These are phyloP conservation scores for Halophytophthora batemanensis DNA, from an alignment of 352 stramenopile species.

Conservation along the genomic window DNA sequence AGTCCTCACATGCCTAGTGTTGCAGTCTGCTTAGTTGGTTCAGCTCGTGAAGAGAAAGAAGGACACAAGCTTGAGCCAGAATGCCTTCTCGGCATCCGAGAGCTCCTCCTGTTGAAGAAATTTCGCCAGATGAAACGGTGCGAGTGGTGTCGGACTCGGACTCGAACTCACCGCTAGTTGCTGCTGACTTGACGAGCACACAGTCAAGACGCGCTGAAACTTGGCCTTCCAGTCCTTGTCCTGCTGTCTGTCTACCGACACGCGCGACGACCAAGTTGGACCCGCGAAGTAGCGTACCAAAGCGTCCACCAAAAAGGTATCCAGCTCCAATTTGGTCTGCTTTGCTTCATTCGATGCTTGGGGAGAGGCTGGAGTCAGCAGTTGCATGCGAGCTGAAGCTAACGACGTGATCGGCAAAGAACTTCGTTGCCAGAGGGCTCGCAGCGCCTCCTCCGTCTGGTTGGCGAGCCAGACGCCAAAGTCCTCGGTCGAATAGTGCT, in stretches of 20 bases:
- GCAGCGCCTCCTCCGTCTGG: conserved; percentile 41
- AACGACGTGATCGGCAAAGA: conserved; percentile 30
- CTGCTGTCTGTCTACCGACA: conserved; percentile 5
- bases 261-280: conserved; percentile 11
- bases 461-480: conserved; percentile 43
- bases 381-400: conserved; percentile 31
- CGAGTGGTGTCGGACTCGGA: background rate
- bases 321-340: conserved; percentile 2
- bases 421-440: conserved; percentile 33
- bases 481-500: conserved; percentile 9
- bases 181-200: conserved; percentile 13
- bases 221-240: conserved; percentile 36
- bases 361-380: conserved; percentile 15
- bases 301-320: conserved; percentile 24
- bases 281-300: conserved; percentile 35
- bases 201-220: conserved; percentile 26
- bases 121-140: conserved; percentile 26
- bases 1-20: too few relatives aligned
- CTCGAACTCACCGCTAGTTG: background rate
- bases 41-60: conserved; percentile 56
- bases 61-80: conserved; percentile 58
- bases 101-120: conserved; percentile 34
- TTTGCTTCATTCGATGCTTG: background rate
- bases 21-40: background rate
- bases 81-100: conserved; percentile 35